Evolutionary conservation across 164 flowering plant species (phyloP), one percentile per base, ranked within the genome.

Genomic region (Magnolia sinica): DNA sequence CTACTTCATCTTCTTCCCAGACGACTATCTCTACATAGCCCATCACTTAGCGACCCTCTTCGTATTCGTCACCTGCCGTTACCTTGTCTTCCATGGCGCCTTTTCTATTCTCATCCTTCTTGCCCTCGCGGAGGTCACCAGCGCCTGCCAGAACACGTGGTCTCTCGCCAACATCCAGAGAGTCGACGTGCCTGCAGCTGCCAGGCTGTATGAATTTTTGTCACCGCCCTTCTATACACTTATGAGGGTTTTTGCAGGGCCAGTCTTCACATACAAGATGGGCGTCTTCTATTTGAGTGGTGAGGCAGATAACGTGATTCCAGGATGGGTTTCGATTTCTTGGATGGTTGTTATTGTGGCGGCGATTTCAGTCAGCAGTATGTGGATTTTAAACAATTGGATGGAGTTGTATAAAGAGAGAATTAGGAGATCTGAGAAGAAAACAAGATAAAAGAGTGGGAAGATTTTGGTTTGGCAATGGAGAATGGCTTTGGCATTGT

Each of bases 41-140:
- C 99, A 95, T 76, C 99, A 95, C 79, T 23, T 93, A 49, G 96
- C 90, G 13, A 95, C 99, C 0, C 85, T 92, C 49, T 95, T 92
- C 85, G 98, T 94, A 69, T 85, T 91, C 83, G 20, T 82, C 31
- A 96, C 97, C 8, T 94, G 99, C 81, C 89, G 96, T 1, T 89
- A 85, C 86, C 51, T 89, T n/a, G 97, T 87, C 13, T 65, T 9
- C 37, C 89, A 85, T 78, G 96, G 98, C 31, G 93, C 96, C 0
- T 86, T 61, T 67, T 91, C 91, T 0, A 77, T 95, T 6, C 88
- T 93, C 16, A 79, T 78, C 16, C 89, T 95, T 5, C 82, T 93
- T 4, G 71, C 85, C 49, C 84, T 93, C 16, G 98, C 98, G 0
- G 98, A 93, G 82, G 83, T 91, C 31, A 93, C 98, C 70, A 95